phyloP scores from a whole-genome alignment of 2,329 filamentous ascomycete species.

The Colletotrichum ledebouriae region DNA sequence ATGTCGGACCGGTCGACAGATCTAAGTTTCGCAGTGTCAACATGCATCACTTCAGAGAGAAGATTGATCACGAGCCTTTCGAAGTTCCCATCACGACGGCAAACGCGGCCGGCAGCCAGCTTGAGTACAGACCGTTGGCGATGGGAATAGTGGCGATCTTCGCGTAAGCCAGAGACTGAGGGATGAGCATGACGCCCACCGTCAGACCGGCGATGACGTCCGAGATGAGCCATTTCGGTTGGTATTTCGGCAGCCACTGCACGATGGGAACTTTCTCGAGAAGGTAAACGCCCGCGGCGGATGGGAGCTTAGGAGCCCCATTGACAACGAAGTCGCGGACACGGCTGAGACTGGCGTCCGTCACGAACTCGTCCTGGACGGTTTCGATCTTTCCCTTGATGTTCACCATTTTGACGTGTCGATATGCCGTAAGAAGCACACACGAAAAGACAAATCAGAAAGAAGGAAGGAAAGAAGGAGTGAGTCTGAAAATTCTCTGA shows the following conservation, averaged over 20 bases:
- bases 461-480: not conserved
- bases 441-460: not conserved
- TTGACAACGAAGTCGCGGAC: slow-evolving; percentile 49
- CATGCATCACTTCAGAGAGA: not conserved
- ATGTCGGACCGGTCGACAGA: slow-evolving; percentile 74
- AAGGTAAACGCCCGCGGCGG: slow-evolving; percentile 67
- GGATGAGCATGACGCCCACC: slow-evolving; percentile 71
- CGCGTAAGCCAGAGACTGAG: slow-evolving; percentile 73
- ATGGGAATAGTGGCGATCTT: slow-evolving; percentile 73
- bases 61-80: slow-evolving; percentile 59
- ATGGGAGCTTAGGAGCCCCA: slow-evolving; percentile 58
- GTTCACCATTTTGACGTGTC: slow-evolving; percentile 24
- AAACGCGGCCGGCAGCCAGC: slow-evolving; percentile 69
- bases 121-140: slow-evolving; percentile 71
- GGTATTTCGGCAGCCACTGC: slow-evolving; percentile 74
- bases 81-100: slow-evolving; percentile 74
- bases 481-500: not conserved
- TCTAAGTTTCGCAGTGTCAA: slow-evolving; percentile 54
- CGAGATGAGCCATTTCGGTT: slow-evolving; percentile 71
- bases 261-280: slow-evolving; percentile 73
- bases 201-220: slow-evolving; percentile 74
- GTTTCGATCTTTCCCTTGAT: slow-evolving; percentile 12
- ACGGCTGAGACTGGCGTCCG: slow-evolving; percentile 52
- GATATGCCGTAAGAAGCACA: not conserved
- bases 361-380: slow-evolving; percentile 44